These are phyloP conservation scores for Dryas alaskensis DNA, from an alignment of 306 rosid genomes.

Conservation along the genomic window DNA sequence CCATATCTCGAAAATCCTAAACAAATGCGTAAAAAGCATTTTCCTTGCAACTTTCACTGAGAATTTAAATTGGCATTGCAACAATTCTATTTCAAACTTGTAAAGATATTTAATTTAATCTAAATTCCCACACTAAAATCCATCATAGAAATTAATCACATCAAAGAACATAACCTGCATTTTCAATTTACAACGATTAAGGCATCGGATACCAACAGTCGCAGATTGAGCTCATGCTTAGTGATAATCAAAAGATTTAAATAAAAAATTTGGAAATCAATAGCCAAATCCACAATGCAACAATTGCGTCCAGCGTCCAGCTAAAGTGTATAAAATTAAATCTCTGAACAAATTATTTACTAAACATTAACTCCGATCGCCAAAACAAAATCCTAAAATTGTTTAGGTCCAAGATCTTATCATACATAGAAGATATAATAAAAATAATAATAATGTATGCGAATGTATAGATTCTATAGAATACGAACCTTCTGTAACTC, in stretches of 20 bases:
- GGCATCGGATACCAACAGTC: neutral
- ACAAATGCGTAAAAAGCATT: neutral
- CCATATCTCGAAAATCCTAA: neutral
- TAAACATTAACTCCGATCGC: too few species aligned
- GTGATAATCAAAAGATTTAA: neutral
- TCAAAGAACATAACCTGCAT: neutral
- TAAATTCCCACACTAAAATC: neutral
- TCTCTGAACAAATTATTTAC: neutral
- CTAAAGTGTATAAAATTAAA: neutral
- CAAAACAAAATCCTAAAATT: neutral
- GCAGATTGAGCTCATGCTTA: neutral
- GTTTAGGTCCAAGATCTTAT: conserved; percentile 4
- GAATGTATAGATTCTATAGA: neutral
- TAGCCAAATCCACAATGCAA: neutral
- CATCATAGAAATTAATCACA: neutral
- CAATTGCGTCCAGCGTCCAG: neutral
- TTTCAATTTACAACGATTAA: neutral
- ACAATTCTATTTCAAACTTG: neutral
- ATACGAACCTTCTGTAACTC: conserved; percentile 87
- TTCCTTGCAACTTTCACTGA: neutral
- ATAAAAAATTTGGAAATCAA: neutral
- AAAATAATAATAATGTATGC: neutral
- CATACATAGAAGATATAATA: neutral
- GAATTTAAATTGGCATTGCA: neutral
- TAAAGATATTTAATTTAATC: neutral